Evolutionary conservation across 1,284 basidiomycete genomes (phyloP).

Genomic region (Sphagnurus paluster): DNA sequence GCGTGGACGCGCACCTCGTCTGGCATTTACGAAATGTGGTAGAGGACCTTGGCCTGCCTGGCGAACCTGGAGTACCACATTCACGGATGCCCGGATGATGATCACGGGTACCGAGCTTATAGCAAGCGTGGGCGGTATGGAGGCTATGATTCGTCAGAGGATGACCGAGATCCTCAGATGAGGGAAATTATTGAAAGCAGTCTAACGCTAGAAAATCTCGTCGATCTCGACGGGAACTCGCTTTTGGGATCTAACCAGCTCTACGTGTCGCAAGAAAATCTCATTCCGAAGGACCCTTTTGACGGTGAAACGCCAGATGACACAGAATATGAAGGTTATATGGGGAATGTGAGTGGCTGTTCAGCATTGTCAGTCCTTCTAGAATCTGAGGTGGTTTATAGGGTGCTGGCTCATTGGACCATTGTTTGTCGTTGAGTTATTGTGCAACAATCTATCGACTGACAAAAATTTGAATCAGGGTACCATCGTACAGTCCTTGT

Average conservation of each 20-base stretch:
- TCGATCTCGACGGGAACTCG: constrained; percentile 35
- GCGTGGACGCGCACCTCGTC: constrained; percentile 32
- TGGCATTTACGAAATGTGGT: constrained; percentile 24
- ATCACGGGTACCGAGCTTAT: constrained; percentile 15
- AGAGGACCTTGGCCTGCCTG: constrained; percentile 31
- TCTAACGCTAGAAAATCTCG: constrained; percentile 30
- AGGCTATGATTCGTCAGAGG: constrained; percentile 11
- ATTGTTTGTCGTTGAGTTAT: constrained; percentile 22
- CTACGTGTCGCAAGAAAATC: constrained; percentile 27
- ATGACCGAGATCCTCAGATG: constrained; percentile 28
- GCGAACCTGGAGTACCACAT: constrained; percentile 37
- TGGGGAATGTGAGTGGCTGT: constrained; percentile 39
- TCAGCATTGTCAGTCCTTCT: not conserved
- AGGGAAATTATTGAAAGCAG: constrained; percentile 27
- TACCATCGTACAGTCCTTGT: constrained; percentile 44
- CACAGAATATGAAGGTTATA: constrained; percentile 41
- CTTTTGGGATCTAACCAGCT: constrained; percentile 23
- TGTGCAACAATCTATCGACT: not conserved
- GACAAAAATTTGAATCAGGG: constrained; percentile 27
- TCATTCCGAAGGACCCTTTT: constrained; percentile 35
- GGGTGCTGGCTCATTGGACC: constrained; percentile 26
- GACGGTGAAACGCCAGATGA: constrained; percentile 36
- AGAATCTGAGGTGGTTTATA: constrained; percentile 7
- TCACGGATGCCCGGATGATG: constrained; percentile 32
- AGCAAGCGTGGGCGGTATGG: constrained; percentile 21